These are phyloP conservation scores for Eimeria falciformis DNA, from an alignment of 169 alveolate genomes.

Conservation along the genomic window DNA sequence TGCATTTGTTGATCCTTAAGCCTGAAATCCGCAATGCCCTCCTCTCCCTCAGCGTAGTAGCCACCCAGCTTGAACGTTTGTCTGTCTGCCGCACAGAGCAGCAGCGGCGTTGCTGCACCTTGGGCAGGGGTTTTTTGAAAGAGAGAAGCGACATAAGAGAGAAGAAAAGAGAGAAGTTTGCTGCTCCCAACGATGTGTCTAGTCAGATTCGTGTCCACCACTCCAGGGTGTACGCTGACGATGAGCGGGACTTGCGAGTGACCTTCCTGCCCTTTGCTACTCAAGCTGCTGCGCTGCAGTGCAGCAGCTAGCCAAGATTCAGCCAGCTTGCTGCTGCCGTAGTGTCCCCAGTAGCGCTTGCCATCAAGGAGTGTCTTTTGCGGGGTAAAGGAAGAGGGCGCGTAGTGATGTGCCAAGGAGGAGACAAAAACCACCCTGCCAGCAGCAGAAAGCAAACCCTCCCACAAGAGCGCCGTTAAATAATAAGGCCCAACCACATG, in stretches of 20 bases:
- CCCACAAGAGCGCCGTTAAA: background rate
- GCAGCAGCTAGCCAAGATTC: constrained; percentile 65
- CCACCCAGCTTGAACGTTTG: background rate
- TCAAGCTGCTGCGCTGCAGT: constrained; percentile 56
- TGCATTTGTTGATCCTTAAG: background rate
- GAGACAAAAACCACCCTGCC: constrained; percentile 2
- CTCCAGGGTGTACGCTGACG: constrained; percentile 55
- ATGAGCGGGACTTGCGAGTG: background rate
- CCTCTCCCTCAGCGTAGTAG: constrained; percentile 65
- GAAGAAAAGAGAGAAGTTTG: background rate
- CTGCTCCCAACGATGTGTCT: background rate
- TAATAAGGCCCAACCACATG: constrained; percentile 22
- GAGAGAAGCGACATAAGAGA: background rate
- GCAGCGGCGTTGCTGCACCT: constrained; percentile 71
- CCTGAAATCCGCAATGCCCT: background rate
- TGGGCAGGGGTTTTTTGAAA: constrained; percentile 20
- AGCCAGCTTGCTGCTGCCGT: constrained; percentile 60
- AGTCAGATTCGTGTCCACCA: constrained; percentile 33
- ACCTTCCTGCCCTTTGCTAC: constrained; percentile 8
- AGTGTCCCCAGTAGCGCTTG: constrained; percentile 14
- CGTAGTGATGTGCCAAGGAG: constrained; percentile 7
- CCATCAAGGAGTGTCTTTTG: too few relatives aligned
- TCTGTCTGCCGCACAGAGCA: constrained; percentile 2
- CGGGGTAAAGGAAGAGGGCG: background rate
- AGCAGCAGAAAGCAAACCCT: background rate